These are phyloP conservation scores for Phellinidium pouzarii DNA, from an alignment of 1,284 basidiomycete genomes.

Conservation along the genomic window DNA sequence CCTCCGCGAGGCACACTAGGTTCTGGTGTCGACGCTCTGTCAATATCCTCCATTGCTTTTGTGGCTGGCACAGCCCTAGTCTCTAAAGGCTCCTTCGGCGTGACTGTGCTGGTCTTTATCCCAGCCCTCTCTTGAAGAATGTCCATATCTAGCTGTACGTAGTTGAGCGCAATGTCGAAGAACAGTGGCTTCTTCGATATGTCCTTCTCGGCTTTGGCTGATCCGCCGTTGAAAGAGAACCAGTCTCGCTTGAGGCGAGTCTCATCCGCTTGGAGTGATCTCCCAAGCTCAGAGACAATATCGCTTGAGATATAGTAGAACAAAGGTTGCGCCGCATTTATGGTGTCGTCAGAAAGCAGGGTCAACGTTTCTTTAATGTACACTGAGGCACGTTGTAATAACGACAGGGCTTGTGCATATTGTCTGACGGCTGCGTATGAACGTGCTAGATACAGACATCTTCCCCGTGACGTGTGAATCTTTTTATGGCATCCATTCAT, in stretches of 20 bases:
- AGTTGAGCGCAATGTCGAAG: conserved; percentile 93
- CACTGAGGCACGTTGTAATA: conserved; percentile 62
- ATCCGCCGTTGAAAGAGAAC: conserved; percentile 71
- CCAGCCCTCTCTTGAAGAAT: conserved; percentile 66
- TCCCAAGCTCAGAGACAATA: conserved; percentile 47
- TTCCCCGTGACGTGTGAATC: conserved; percentile 23
- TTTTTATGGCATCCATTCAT: conserved; percentile 6
- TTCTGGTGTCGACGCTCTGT: conserved; percentile 36
- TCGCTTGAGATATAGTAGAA: conserved; percentile 50
- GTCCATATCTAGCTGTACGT: conserved; percentile 80
- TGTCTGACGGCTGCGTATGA: conserved; percentile 64
- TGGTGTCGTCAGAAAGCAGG: conserved; percentile 32
- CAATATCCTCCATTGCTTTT: conserved; percentile 33
- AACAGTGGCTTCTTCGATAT: conserved; percentile 77
- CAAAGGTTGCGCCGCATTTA: conserved; percentile 33
- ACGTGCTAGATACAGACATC: conserved; percentile 64
- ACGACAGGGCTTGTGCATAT: conserved; percentile 63
- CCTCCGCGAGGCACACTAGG: conserved; percentile 28
- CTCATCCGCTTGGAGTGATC: conserved; percentile 41
- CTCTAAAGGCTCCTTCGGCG: conserved; percentile 23
- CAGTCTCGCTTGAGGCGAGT: conserved; percentile 67
- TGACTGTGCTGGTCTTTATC: conserved; percentile 32
- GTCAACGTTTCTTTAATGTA: conserved; percentile 59
- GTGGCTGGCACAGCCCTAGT: conserved; percentile 9
- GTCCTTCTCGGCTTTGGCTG: conserved; percentile 36